Base-by-base conservation (phyloP, 257 asterid species). In the Craterostigma plantagineum region DNA sequence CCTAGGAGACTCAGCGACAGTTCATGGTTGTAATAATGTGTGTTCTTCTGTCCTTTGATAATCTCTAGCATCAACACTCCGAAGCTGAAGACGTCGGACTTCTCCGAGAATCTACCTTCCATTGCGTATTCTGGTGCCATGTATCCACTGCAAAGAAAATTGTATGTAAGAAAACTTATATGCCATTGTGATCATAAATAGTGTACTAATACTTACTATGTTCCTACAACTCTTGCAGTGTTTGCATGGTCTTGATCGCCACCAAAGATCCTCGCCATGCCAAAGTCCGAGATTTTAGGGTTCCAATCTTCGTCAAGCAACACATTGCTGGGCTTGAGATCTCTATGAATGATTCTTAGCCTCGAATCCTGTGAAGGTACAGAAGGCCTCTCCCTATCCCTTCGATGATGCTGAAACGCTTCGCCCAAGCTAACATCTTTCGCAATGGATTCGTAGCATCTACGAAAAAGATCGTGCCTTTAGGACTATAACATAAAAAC, bases 51-150 rank as follows among this genome's bases (percentile, higher is more conserved):
- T 12, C 83, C 83, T 10, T 72, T 73, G 14, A 67, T 11, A 0
- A 77, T 73, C 65, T 77, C 84, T 33, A 77, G 16, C 54, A 66
- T 52, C 27, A 77, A 42, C 37, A 77, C 77, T 0, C 91, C 84
- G 7, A 64, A 71, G 45, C 76, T 67, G 35, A 45, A 71, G 30
- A 71, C 61, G 45, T 71, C 80, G 0, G 70, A 57, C 37, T 71
- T 67, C 35, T 64, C 69, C 0, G 76, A 71, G 35, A 63, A 67
- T 14, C 63, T 46, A 34, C 91, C 84, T 48, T 45, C 68, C 73
- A 73, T 67, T 34, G 79, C 91, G 51, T 77, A 77, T 45, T 77
- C 91, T 0, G 80, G 91, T 0, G 91, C 75, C 91, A 77, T 70
- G 30, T 73, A 77, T 46, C 91, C 91, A 39, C 82, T 69, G 55